Base-by-base conservation (phyloP, 306 rosid species). In the Cicer cuneatum region DNA sequence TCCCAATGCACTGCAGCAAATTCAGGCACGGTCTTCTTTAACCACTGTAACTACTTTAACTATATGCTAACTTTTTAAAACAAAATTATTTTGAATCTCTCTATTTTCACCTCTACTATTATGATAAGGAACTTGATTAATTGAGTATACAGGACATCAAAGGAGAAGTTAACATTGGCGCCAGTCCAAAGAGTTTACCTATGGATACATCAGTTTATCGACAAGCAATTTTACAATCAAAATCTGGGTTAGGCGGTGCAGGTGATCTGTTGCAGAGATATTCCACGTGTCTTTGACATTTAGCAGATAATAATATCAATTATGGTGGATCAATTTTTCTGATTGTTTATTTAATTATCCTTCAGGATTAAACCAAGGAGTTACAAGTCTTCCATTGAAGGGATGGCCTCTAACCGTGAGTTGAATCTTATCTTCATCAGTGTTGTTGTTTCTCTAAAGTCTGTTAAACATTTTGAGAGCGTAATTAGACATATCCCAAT, bases 371-470 rank as follows among this genome's bases (percentile, higher is more conserved):
- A 90, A 78, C 78, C 83, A 87, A 82, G 97, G 92, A 33, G 91
- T 89, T 47, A 72, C 88, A 45, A 77, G 88, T 82, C 89, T 89
- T 78, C 92, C 93, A 11, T 16, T 90, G 62, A 93, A 89, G 89
- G 98, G 98, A 21, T 93, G 96, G 96, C 98, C 98, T 42, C 84
- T 93, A 77, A 83, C 93, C 69, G 98, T 93, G 88, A 89, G 98
- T 89, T 83, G 66, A 71, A 74, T 66, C 42, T 53, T 64, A 39
- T 80, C 60, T 49, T 79, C 59, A 7, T 45, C 8, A 52, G 21
- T 52, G 12, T 16, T 45, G 12, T 16, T 47, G 37, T 57, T 51
- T 75, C 53, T 66, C 45, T 54, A 0, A 48, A 58, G 60, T n/a
- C 40, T 68, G 52, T 81, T 69, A 18, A 74, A 73, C 63, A 51